Percentiles rank a stretch among this genome's conserved stretches.
These are phyloP conservation scores for Coemansia sp. DNA, from an alignment of 192 early-diverging fungal species.

Conservation along the genomic window DNA sequence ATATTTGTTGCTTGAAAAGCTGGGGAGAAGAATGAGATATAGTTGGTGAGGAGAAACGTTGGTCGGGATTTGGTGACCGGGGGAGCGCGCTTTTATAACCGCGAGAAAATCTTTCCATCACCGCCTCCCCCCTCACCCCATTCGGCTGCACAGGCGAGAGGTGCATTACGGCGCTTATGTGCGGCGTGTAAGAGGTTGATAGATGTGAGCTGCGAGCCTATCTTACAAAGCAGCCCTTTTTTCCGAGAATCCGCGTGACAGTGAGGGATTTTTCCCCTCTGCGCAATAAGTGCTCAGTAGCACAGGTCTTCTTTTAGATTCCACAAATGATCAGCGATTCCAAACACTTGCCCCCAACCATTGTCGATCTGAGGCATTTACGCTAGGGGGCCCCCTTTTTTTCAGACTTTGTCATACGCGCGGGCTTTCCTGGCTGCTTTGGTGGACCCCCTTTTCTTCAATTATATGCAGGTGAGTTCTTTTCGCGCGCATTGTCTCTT, in stretches of 20 bases:
- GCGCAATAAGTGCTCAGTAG: not conserved
- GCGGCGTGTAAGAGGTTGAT: not conserved
- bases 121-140: not conserved
- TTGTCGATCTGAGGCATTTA: not conserved
- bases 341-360: not conserved
- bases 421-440: conserved; percentile 10
- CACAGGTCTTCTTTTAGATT: not conserved
- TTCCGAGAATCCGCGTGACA: not conserved
- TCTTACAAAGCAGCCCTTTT: not conserved
- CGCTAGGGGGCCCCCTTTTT: not conserved
- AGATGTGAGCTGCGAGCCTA: not conserved
- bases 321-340: not conserved
- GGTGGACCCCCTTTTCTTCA: not conserved
- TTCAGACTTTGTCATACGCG: not conserved
- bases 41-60: not conserved
- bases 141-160: not conserved
- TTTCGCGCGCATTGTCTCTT: not conserved
- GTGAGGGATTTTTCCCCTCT: not conserved
- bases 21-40: not conserved
- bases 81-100: not conserved
- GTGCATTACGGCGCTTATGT: not conserved
- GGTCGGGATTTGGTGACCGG: not conserved
- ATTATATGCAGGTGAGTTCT: not conserved
- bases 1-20: not conserved
- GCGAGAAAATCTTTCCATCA: not conserved